Base-by-base conservation (phyloP, 495 filamentous ascomycete genomes). In the Lepidopterella palustris region DNA sequence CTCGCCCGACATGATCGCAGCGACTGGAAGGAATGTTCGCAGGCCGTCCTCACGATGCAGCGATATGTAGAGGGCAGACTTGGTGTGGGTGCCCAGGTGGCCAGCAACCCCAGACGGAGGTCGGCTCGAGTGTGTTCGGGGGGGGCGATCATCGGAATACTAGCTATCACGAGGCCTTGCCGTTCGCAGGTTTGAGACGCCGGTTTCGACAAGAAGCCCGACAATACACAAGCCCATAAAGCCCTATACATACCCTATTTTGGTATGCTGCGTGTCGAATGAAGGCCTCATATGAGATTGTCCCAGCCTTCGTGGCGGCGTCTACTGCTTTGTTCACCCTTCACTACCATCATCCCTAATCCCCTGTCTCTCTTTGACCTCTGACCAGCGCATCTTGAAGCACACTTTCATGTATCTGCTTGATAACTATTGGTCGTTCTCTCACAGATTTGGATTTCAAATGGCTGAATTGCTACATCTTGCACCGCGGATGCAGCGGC, bases 1-100 rank as follows among this genome's bases (percentile, higher is more conserved):
- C 48, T 67, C 64, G 57, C 60, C 55, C 45, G 45, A 47, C 62
- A 65, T 65, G 54, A 23, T 54, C 25, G 51, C 28, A 21, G 24
- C 15, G 21, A 50, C 35, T 15, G n/a, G 35, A 11, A 42, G 35
- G 3, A 13, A 13, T 3, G 35, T 42, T 13, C 13, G 35, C 35
- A 42, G 18, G 18, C 18, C 13, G 35, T 42, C 35, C 13, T 42
- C 9, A 18, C 35, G 35, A 18, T 2, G 47, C 47, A 18, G 20
- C 25, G 47, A 50, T 50, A 50, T 50, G 47, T 50, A 50, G 47
- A 27, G 9, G 35, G 13, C n/a, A n/a, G n/a, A 42, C 35, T 15
- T 11, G 35, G 13, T 11, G 35, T 18, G 35, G 35, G 35, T 10
- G 13, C 35, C 13, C 18, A 18, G 35, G 35, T 42, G 35, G 35